phyloP scores from a whole-genome alignment of 2,329 filamentous ascomycete genomes.

The Colletotrichum higginsianum region DNA sequence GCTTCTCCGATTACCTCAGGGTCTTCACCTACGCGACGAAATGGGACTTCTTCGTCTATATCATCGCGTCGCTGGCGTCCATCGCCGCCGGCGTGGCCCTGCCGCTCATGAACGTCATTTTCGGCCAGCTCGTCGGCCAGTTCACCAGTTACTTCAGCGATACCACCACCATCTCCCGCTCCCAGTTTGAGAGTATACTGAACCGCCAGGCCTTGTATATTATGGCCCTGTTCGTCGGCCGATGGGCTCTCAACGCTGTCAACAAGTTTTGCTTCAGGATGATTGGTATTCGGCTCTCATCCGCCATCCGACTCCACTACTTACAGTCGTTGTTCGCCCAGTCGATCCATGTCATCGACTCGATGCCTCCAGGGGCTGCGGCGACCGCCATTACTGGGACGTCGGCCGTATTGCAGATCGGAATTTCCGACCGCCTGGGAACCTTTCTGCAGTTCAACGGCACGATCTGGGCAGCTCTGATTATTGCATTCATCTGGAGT shows the following conservation, averaged over 20 bases:
- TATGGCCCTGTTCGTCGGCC: constrained; percentile 78
- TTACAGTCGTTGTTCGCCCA: constrained; percentile 65
- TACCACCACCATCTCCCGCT: constrained; percentile 46
- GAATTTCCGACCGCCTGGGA: constrained; percentile 67
- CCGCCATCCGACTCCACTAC: constrained; percentile 68
- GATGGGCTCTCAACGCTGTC: constrained; percentile 75
- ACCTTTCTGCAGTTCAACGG: constrained; percentile 60
- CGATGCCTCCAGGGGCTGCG: constrained; percentile 65
- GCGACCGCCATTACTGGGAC: constrained; percentile 67
- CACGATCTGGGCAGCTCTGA: constrained; percentile 60
- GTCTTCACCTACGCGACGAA: constrained; percentile 50
- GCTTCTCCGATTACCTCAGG: constrained; percentile 41
- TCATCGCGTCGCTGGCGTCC: constrained; percentile 50
- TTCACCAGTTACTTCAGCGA: constrained; percentile 48
- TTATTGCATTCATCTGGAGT: constrained; percentile 66
- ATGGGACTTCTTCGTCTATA: constrained; percentile 51
- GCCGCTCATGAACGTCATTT: constrained; percentile 56
- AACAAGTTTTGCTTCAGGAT: constrained; percentile 74
- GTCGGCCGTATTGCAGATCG: constrained; percentile 67
- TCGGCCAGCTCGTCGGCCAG: constrained; percentile 50
- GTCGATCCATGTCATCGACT: constrained; percentile 64
- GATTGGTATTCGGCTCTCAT: constrained; percentile 74
- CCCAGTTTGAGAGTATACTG: constrained; percentile 40
- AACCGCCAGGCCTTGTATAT: constrained; percentile 64
- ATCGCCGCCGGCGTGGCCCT: constrained; percentile 52